Base-by-base conservation (phyloP, 2,329 filamentous ascomycete species). In the Alternaria atra region DNA sequence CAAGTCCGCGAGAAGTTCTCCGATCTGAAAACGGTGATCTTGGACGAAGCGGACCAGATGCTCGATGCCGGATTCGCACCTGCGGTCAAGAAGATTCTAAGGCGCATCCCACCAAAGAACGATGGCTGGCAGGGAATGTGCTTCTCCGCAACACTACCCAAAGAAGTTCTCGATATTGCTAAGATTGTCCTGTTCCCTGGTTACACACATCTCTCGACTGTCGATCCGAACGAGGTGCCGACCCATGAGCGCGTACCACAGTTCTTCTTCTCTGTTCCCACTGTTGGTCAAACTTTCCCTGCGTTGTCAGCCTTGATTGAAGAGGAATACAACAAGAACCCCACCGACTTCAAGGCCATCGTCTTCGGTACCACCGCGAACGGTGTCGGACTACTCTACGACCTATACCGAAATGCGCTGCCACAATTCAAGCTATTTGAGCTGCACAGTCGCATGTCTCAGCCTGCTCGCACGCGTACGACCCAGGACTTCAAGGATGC, bases 41-140 rank as follows among this genome's bases (percentile, higher is more conserved):
- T 82, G 3, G 80, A 83, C 35, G 76, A 77, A 52, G 77, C 75
- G 20, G 81, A 84, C 53, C 76, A 81, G 52, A 83, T 83, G 61
- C 78, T 86, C 20, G 81, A 86, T 40, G 75, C 82, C 52, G 85
- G 86, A 25, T 87, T 87, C 65, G 77, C 85, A 27, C 80, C 81
- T 10, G 84, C 83, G 23, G 81, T 87, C 56, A 83, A 82, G 66
- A 78, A 82, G 51, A 85, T 87, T 34, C 77, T 87, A 30, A 76
- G 74, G 23, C 77, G 80, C 34, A 80, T 87, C 44, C 85, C 85
- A 9, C 77, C 81, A 6, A 86, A 86, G 77, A 78, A 71, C 57
- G 67, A 75, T 6, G 82, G 81, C 52, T 82, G 81, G 80, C 81
- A 83, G 62, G 84, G 83, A 55, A 83, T 83, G 80, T 82, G 80